Evolutionary conservation across 441 rosid species (phyloP), one percentile per base, ranked within the genome.

Genomic region (Pelargonium australe): DNA sequence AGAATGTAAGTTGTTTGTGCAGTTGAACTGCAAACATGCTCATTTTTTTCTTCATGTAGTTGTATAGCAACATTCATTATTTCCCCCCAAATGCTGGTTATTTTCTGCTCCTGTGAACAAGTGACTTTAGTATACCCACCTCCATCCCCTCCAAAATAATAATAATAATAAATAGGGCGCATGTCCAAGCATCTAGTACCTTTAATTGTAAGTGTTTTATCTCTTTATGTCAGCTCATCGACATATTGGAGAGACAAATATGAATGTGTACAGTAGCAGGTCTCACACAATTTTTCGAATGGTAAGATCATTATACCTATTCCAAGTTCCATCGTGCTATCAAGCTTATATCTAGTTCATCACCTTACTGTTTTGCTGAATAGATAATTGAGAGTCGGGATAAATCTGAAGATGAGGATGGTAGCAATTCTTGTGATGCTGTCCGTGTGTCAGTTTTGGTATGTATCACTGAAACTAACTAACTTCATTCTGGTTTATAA

Each of bases 381-480:
- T 76, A 94, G 99, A 89, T 94, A 68, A 88, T 94, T 81, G 99
- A 94, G 80, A 94, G 99, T 76, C 90, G 99, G 65, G 95, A 89
- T 71, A 87, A 80, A 78, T 81, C 80, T 20, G 91, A 83, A 85
- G 90, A 87, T 79, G 84, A 79, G 65, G 85, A 75, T 70, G 70
- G 45, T 61, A 81, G 83, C 68, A 86, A 68, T 82, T 78, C 92
- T 0, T 94, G 99, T 79, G 97, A 91, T 77, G 97, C 96, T 70
- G 97, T 94, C 67, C 96, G 99, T 62, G 99, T 94, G 31, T 94
- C 99, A 61, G 96, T 94, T 75, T 76, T 94, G 95, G 99, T 94
- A 85, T 62, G 86, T 64, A 66, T 61, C 60, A 28, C 14, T 41
- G 4, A 58, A 60, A 70, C 31, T 13, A 4, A 65, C 31, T 8